Base-by-base conservation (phyloP, 305 asterid species). In the Caryopteris hybrid region DNA sequence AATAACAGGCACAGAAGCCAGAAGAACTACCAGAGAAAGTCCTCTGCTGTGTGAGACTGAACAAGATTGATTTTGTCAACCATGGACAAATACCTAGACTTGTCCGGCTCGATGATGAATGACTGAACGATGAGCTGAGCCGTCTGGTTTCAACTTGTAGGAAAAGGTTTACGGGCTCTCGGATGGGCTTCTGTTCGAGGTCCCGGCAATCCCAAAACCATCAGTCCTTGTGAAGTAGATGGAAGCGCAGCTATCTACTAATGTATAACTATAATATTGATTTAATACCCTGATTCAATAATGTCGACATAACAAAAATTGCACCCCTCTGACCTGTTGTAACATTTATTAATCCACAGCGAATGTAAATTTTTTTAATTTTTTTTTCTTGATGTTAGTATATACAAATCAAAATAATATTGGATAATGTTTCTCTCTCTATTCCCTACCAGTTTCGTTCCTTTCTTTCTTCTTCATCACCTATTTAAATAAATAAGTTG, bases 11-110 rank as follows among this genome's bases (percentile, higher is more conserved):
- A 53, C 99, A 89, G 70, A 95, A 95, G 66, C 85, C 88, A 2
- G 99, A 95, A 72, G 98, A 95, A 63, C 78, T 95, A 46, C 99
- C 99, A 0, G 99, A 95, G 80, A 81, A 75, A 74, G 79, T 95
- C 39, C 84, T 95, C 8, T 86, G 94, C 72, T 88, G 98, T 67
- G 70, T 78, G 68, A 81, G 99, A 61, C 13, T 95, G 77, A 95
- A 91, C 89, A 91, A 86, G 88, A 83, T 95, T 36, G 95, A 95
- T 76, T 95, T 91, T 68, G 93, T 85, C 36, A 91, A 91, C 80
- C 84, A 69, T 42, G 99, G 98, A 12, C 95, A 91, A 70, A 89
- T 91, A 80, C 97, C 98, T 7, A 84, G 86, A 0, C 76, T 95
- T 5, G 73, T 91, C 69, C 83, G 80, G 80, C 78, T 80, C 20